Base-by-base conservation (phyloP, 78 protist species). In the Neovahlkampfia damariscottae region DNA sequence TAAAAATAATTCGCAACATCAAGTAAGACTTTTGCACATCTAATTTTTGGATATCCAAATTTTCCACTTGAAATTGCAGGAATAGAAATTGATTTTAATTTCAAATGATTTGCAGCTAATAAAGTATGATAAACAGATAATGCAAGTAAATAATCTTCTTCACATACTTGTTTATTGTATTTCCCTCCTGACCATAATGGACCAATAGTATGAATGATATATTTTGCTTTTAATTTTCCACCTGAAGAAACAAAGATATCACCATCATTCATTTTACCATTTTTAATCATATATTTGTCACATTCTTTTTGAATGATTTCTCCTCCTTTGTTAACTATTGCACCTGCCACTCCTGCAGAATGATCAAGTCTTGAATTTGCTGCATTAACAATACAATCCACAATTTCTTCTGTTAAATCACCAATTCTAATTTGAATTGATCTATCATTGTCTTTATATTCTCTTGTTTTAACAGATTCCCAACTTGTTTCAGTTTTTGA, bases 141-240 rank as follows among this genome's bases (percentile, higher is more conserved):
- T 9, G 71, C 35, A 19, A 10, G 8, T n/a, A n/a, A n/a, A n/a
- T n/a, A n/a, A n/a, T n/a, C n/a, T n/a, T n/a, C n/a, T n/a, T n/a
- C n/a, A 67, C 9, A 9, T 19, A 4, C 35, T 1, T 68, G 40
- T 4, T 41, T 19, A 40, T 28, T 19, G 62, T 50, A 7, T 9
- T 3, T 0, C 8, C n/a, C 38, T 10, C 41, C 2, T 10, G 34
- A 71, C 39, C 9, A 40, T n/a, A 40, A 50, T 7, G 89, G 90
- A 0, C 90, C 90, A n/a, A 84, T 84, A 3, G 88, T 84, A 70
- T 86, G 90, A 35, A 86, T 5, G 28, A 86, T 74, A 4, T 5
- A 38, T n/a, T 30, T 27, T 29, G 87, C 39, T 19, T 86, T 86
- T 1, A 86, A 41, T 5, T 78, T 8, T 76, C 58, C 75, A 9